Base-by-base conservation (phyloP, 805 yeast genomes). In the Priceomyces melissophilus region DNA sequence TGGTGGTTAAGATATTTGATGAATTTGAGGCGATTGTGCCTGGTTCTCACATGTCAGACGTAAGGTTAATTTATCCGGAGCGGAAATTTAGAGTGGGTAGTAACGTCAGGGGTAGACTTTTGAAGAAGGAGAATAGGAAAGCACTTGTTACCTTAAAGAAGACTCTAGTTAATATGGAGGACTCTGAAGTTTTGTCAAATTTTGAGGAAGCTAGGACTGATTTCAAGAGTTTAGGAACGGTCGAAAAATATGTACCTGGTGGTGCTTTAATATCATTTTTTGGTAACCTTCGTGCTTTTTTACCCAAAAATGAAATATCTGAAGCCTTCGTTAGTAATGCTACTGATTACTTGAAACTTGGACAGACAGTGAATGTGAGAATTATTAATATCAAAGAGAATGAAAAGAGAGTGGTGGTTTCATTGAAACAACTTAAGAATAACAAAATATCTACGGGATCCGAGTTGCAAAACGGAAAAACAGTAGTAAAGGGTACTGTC, bases 241-340 rank as follows among this genome's bases (percentile, higher is more conserved):
- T 93, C 34, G 82, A 82, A 44, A 71, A 76, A 27, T 76, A 91
- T 51, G 78, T 78, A 37, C 81, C 82, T 43, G 71, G 75, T 43
- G 99, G 99, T 53, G 95, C 87, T 35, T 67, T 89, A 33, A 80
- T 93, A 5, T 78, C 89, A 11, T 89, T 93, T 56, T 90, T 87
- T 55, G 95, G 93, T 40, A 72, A 74, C 39, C 60, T 87, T 32
- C 78, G 73, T 49, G 99, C 89, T 0, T 90, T 79, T 58, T 69
- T 93, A 45, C 98, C 99, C 25, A 79, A 82, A 48, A 71, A 82
- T 40, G 98, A 93, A 67, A 86, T 93, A 53, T 84, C 95, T 40
- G 98, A 93, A 63, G 81, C 96, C 1, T 87, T 77, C 58, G 93
- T 90, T 30, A 74, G 71, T 38, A 78, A 79, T 41, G 89, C 96